phyloP scores from a whole-genome alignment of 805 yeast species.

The Spathaspora arborariae region DNA sequence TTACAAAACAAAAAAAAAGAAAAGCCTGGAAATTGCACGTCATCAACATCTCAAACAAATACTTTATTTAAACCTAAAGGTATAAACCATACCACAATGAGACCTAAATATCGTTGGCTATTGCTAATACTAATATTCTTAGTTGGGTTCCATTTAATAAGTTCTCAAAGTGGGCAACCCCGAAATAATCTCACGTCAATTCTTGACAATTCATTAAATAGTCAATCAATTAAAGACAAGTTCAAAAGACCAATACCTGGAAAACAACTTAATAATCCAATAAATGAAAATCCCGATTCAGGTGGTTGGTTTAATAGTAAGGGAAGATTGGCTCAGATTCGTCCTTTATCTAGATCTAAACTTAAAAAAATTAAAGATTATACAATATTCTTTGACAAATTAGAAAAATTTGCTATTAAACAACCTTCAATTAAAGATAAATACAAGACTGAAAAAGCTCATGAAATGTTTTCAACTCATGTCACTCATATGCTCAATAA shows the following conservation, averaged over 20 bases:
- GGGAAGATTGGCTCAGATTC: not conserved
- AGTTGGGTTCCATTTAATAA: not conserved
- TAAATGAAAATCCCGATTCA: not conserved
- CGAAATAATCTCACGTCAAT: not conserved
- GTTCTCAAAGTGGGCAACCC: not conserved
- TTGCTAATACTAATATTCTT: not conserved
- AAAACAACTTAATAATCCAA: not conserved
- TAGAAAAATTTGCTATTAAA: constrained; percentile 32
- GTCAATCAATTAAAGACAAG: not conserved
- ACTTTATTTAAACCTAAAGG: not conserved
- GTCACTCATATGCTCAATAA: constrained; percentile 41
- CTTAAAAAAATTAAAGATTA: constrained; percentile 15
- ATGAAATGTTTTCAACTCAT: constrained; percentile 39
- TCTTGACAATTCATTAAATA: not conserved
- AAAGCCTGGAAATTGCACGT: not conserved
- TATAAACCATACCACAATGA: not conserved
- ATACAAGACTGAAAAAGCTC: constrained; percentile 42
- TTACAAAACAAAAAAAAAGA: too few relatives aligned
- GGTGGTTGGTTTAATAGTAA: not conserved
- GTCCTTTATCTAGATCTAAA: not conserved
- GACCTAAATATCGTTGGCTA: not conserved
- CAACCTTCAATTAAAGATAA: constrained; percentile 37
- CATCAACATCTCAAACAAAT: not conserved
- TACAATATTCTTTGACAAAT: constrained; percentile 28
- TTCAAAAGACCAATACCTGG: not conserved